Conservation (phyloP, 257 asterid genomes). For the Verbena officinalis region DNA sequence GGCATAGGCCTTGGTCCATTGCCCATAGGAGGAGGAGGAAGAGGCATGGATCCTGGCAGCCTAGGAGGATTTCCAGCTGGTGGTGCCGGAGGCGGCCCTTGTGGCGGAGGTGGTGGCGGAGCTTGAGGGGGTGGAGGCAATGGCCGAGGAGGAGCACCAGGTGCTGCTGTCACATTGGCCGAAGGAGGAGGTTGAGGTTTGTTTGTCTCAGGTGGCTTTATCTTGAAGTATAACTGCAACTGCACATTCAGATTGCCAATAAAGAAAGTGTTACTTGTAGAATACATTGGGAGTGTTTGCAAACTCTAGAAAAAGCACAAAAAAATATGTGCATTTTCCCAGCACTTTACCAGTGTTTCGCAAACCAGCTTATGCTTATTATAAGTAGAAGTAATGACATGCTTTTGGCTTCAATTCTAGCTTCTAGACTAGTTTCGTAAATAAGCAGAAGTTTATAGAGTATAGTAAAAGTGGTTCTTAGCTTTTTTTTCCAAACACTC, state of each 20-base stretch:
- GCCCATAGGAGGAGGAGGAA: slow-evolving; percentile 68
- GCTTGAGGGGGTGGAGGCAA: slow-evolving; percentile 84
- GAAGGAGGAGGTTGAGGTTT: slow-evolving; percentile 65
- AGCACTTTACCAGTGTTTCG: no score
- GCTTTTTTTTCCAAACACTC: no score
- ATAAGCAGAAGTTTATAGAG: no score
- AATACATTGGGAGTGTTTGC: no score
- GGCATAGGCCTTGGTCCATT: slow-evolving; percentile 98
- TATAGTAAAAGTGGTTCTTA: no score
- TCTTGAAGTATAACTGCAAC: slow-evolving; percentile 70
- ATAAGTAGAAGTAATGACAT: no score
- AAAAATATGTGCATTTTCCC: no score
- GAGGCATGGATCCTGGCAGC: slow-evolving; percentile 60
- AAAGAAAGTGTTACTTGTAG: slow-evolving; percentile 20
- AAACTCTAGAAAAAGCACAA: no score
- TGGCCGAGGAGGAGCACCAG: slow-evolving; percentile 58
- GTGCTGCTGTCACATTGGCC: slow-evolving; percentile 63
- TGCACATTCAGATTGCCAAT: slow-evolving; percentile 36
- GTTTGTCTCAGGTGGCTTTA: slow-evolving; percentile 77
- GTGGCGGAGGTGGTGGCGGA: slow-evolving; percentile 83
- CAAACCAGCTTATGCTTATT: no score
- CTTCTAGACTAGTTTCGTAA: no score
- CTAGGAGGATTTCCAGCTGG: slow-evolving; percentile 58
- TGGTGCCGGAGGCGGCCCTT: slow-evolving; percentile 61
- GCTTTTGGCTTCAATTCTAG: no score